Evolutionary conservation across 257 asterid species (phyloP).

Genomic region (Mitragyna speciosa): DNA sequence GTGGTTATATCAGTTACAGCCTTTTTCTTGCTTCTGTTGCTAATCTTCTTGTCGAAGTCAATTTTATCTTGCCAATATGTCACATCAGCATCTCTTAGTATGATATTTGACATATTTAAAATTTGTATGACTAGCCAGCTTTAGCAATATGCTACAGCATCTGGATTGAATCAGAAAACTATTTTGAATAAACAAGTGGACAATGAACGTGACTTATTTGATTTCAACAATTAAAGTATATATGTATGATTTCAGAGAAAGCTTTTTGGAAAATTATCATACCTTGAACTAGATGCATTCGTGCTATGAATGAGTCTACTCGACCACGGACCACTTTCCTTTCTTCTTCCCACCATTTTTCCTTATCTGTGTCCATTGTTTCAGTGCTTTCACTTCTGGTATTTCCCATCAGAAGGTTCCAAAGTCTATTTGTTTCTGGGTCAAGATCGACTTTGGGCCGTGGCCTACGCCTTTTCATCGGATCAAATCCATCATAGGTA

Average conservation of each 20-base stretch:
- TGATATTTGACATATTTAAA: not conserved
- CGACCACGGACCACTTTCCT: slow-evolving; percentile 72
- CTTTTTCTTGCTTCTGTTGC: not conserved
- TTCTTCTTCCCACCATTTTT: slow-evolving; percentile 91
- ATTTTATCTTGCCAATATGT: not conserved
- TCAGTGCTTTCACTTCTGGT: slow-evolving; percentile 60
- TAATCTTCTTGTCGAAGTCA: not conserved
- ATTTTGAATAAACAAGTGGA: not conserved
- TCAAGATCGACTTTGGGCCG: slow-evolving; percentile 96
- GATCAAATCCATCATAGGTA: slow-evolving; percentile 48
- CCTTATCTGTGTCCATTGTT: slow-evolving; percentile 48
- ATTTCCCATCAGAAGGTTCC: slow-evolving; percentile 86
- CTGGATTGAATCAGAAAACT: not conserved
- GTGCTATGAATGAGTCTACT: slow-evolving; percentile 81
- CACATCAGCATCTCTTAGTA: not conserved
- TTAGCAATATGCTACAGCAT: not conserved
- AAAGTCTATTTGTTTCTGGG: slow-evolving; percentile 74
- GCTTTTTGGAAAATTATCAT: slow-evolving; percentile 14
- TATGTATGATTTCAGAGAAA: not conserved
- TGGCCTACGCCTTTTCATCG: slow-evolving; percentile 45
- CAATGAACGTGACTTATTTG: not conserved
- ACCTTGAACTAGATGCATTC: slow-evolving; percentile 99
- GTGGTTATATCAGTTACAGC: not conserved
- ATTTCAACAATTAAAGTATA: not conserved
- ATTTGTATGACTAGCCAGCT: not conserved